Conservation (phyloP, 352 stramenopile genomes). For the Aphanomyces euteiches region DNA sequence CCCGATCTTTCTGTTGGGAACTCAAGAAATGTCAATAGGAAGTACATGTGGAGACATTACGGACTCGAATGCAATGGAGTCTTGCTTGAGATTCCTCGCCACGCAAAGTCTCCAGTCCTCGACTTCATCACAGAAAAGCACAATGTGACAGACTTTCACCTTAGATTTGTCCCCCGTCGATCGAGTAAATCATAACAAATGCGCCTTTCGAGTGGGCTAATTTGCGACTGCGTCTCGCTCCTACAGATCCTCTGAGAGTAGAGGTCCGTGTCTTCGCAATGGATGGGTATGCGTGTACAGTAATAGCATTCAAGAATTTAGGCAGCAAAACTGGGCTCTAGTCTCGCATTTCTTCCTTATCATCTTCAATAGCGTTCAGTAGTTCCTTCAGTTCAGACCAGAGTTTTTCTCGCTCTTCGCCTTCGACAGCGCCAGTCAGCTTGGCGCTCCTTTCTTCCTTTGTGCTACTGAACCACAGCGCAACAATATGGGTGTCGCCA, state of each 20-base stretch:
- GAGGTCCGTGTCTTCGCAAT: too few relatives aligned
- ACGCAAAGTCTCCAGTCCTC: neutral
- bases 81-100: neutral
- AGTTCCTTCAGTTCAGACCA: constrained; percentile 70
- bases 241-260: too few relatives aligned
- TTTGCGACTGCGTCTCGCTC: too few relatives aligned
- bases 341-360: constrained; percentile 51
- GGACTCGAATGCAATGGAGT: constrained; percentile 21
- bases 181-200: neutral
- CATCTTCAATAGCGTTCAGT: constrained; percentile 72
- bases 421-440: constrained; percentile 84
- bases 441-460: constrained; percentile 80
- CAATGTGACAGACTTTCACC: neutral
- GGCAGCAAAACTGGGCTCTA: neutral
- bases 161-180: neutral
- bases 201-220: too few relatives aligned
- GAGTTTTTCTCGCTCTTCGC: constrained; percentile 69
- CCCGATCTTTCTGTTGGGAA: neutral
- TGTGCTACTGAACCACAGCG: constrained; percentile 88
- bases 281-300: too few relatives aligned
- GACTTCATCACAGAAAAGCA: neutral
- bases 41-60: constrained; percentile 4
- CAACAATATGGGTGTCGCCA: constrained; percentile 84
- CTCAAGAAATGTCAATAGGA: constrained; percentile 12
- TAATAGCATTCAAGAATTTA: too few relatives aligned